phyloP scores from a whole-genome alignment of 2,329 filamentous ascomycete genomes.

The Pseudogymnoascus sp. region DNA sequence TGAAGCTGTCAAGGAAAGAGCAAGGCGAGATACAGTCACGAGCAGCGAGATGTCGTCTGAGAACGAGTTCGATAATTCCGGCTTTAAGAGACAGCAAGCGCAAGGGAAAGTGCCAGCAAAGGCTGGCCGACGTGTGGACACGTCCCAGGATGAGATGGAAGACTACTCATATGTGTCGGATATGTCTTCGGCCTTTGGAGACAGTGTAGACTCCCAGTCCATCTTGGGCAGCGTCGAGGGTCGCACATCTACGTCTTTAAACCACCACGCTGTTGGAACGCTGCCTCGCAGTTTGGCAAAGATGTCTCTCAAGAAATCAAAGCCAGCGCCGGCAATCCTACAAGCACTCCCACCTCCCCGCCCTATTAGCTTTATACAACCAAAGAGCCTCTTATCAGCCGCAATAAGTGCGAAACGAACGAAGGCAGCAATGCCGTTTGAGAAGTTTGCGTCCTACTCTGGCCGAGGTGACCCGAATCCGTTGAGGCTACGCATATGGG shows the following conservation, averaged over 20 bases:
- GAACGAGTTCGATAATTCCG: constrained; percentile 66
- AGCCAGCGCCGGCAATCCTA: constrained; percentile 50
- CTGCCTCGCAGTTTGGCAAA: constrained; percentile 54
- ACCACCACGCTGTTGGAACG: constrained; percentile 51
- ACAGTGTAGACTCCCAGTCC: constrained; percentile 64
- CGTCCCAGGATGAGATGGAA: constrained; percentile 50
- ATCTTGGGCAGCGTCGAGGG: constrained; percentile 61
- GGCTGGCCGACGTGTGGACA: constrained; percentile 46
- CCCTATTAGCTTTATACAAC: constrained; percentile 58
- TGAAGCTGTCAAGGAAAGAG: constrained; percentile 63
- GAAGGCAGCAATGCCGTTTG: constrained; percentile 64
- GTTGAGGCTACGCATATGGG: constrained; percentile 70
- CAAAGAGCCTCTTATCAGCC: constrained; percentile 62
- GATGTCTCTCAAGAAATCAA: constrained; percentile 59
- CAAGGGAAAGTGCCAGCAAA: constrained; percentile 53
- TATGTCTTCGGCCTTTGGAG: constrained; percentile 58
- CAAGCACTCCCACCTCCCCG: constrained; percentile 64
- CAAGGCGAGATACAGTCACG: constrained; percentile 69
- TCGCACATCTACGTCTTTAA: constrained; percentile 48
- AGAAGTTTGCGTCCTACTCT: constrained; percentile 68
- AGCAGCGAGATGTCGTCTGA: constrained; percentile 80
- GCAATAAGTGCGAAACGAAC: constrained; percentile 67
- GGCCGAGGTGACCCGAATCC: constrained; percentile 74
- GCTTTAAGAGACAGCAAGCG: constrained; percentile 58
- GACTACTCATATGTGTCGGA: constrained; percentile 57